Base-by-base conservation (phyloP, 23 red algal species). In the Gracilariopsis chorda region DNA sequence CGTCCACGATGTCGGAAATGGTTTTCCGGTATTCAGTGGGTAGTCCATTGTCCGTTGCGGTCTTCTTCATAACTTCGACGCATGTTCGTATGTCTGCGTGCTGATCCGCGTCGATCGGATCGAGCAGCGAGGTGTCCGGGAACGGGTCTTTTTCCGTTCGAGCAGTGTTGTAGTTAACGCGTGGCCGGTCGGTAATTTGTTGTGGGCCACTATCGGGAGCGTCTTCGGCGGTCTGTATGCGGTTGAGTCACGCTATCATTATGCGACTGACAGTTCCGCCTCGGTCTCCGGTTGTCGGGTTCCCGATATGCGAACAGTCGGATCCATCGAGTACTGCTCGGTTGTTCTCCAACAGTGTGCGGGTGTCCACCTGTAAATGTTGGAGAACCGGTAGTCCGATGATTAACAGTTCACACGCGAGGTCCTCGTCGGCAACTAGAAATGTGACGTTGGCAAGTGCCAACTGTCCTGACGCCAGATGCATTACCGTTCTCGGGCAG, bases 81-180 rank as follows among this genome's bases (percentile, higher is more conserved):
- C 14, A 40, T 33, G 36, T 53, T 2, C 21, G 39, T 40, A 51
- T 52, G 1, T 49, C 74, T 41, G 14, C 0, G 16, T 79, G 74
- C 74, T 79, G 74, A 79, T 51, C 74, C 74, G 40, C 36, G 41
- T 79, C 74, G 28, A 79, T 48, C 16, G 74, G 74, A 79, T 79
- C 52, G 40, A 79, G 74, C 0, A 79, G 21, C 16, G 23, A 79
- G 40, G 39, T 9, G 19, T 79, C 74, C 46, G 41, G 41, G 47
- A 79, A 53, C 45, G 74, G 74, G 46, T 79, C 74, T 52, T 79
- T 25, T 79, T 52, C 74, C 74, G 46, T 33, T 51, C 74, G 74
- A 25, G 47, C 74, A 8, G 42, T 79, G 74, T 79, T 47, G 23
- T 79, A 2, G 74, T 79, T 79, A 13, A 51, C 74, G 27, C 47